A percentile compares a stretch with the other conserved stretches of the same genome.
Evolutionary conservation across 2,329 filamentous ascomycete species (phyloP).

Genomic region (Trichoderma sp.): DNA sequence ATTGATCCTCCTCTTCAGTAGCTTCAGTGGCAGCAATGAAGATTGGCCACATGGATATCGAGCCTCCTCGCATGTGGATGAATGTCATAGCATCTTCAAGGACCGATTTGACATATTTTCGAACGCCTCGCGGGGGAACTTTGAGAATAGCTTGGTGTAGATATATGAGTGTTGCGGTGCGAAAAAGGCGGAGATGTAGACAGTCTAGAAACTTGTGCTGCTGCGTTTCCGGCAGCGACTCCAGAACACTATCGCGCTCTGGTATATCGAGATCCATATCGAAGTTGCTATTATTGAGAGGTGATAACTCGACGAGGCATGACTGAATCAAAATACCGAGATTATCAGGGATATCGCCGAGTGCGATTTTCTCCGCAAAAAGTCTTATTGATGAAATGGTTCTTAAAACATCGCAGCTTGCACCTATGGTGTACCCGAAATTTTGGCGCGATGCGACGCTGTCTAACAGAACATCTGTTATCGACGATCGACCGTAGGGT

Average conservation of each 20-base stretch:
- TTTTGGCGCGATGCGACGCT: neutral
- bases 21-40: slow-evolving; percentile 12
- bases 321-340: neutral
- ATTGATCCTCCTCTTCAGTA: neutral
- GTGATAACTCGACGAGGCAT: neutral
- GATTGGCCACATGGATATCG: slow-evolving; percentile 10
- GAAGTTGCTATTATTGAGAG: neutral
- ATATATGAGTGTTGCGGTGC: slow-evolving; percentile 6
- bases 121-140: neutral
- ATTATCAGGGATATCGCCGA: neutral
- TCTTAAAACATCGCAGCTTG: neutral
- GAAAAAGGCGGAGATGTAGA: slow-evolving; percentile 3
- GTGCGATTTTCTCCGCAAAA: neutral
- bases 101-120: neutral
- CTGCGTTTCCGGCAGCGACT: neutral
- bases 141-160: slow-evolving; percentile 1
- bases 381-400: slow-evolving; percentile 10
- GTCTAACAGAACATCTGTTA: neutral
- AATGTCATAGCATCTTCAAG: slow-evolving; percentile 2
- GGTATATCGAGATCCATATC: neutral
- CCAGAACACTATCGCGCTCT: neutral
- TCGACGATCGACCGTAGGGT: neutral
- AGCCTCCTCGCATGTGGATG: neutral
- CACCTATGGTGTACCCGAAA: slow-evolving; percentile 9
- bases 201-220: neutral